Evolutionary conservation across 257 asterid species (phyloP), one percentile per base, ranked within the genome.

Genomic region (Solanum habrochaites): DNA sequence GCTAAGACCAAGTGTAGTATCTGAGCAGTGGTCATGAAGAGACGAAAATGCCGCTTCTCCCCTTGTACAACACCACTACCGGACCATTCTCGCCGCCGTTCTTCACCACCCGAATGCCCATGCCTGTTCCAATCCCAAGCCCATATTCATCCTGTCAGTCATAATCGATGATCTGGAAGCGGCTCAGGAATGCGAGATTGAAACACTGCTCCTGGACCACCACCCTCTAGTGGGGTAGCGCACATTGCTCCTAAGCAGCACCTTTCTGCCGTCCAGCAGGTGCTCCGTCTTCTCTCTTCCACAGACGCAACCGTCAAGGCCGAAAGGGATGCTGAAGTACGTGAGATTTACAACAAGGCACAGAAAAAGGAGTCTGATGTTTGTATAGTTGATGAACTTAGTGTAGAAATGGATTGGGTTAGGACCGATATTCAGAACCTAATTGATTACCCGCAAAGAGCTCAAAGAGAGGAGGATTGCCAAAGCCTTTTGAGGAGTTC

Each of bases 161-260:
- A 4, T 90, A 58, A 83, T 92, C 11, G 92, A 91, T 74, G 93
- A 93, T 32, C 91, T 91, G 35, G 69, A 93, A 88, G 93, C 91
- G 67, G 92, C 88, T 86, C 98, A 90, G 89, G 87, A 90, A 21
- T 93, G 89, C 71, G 96, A 95, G 64, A 93, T 95, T 88, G 91
- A 94, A 89, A 67, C 88, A 74, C 95, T 97, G 86, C 90, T 97
- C 86, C 86, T 69, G 66, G 96, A 97, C 93, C 95, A 95, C 90
- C 98, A 91, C 83, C 97, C 94, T 16, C 90, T 95, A 35, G 98
- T 98, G 83, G 87, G 83, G 87, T 94, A 81, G 39, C 91, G 23
- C 96, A 92, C 88, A 96, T 94, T 56, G 89, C 94, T 69, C 94
- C 94, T 78, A 94, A 93, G 90, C 94, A 87, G 89, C 96, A 95